These are phyloP conservation scores for Pterulicium gracile DNA, from an alignment of 1,284 basidiomycete genomes.

Conservation along the genomic window DNA sequence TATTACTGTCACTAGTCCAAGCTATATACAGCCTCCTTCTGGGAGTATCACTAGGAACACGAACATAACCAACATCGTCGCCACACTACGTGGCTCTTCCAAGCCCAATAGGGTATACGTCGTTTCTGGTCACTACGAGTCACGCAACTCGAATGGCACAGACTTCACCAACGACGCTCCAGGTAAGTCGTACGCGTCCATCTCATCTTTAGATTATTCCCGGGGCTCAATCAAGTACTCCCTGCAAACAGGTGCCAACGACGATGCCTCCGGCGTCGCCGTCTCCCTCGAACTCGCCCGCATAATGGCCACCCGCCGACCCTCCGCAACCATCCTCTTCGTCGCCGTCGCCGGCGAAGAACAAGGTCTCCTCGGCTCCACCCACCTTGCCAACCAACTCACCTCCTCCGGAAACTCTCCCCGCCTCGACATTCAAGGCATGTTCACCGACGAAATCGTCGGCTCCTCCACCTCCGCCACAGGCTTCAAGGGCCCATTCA, in stretches of 20 bases:
- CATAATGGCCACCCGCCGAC: constrained; percentile 31
- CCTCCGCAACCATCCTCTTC: constrained; percentile 41
- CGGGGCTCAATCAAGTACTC: constrained; percentile 22
- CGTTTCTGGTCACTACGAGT: constrained; percentile 44
- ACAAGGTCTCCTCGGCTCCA: constrained; percentile 31
- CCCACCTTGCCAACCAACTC: constrained; percentile 32
- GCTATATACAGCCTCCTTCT: constrained; percentile 29
- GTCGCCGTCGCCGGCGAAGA: constrained; percentile 17
- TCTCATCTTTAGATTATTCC: not conserved
- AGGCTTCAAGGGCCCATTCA: constrained; percentile 30
- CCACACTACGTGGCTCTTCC: constrained; percentile 34
- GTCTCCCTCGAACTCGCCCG: constrained; percentile 39
- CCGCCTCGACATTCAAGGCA: constrained; percentile 34
- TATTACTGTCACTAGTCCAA: constrained; percentile 35
- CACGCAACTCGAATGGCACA: constrained; percentile 27
- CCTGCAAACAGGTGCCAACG: constrained; percentile 12
- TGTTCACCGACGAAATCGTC: constrained; percentile 43
- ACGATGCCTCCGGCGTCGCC: constrained; percentile 41
- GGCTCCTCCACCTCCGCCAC: constrained; percentile 38
- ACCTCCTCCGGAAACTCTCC: constrained; percentile 22
- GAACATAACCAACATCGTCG: constrained; percentile 39
- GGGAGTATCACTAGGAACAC: constrained; percentile 27
- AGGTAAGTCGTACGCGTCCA: constrained; percentile 15
- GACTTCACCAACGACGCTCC: constrained; percentile 36
- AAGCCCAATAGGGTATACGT: constrained; percentile 42